Evolutionary conservation across 768 basidiomycete genomes (phyloP), one percentile per base, ranked within the genome.

Genomic region (Amanita phalloides): DNA sequence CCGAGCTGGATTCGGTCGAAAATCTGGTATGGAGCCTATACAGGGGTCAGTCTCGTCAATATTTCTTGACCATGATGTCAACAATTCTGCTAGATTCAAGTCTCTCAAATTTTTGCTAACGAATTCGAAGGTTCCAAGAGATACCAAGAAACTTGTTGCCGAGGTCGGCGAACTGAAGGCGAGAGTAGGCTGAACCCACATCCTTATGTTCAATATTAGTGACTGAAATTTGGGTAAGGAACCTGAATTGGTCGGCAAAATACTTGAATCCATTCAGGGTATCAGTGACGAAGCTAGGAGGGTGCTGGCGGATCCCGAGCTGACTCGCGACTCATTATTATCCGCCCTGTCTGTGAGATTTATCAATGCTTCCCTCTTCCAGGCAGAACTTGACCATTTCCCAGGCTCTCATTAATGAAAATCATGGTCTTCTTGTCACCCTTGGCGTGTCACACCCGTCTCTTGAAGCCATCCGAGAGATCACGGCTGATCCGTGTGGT

Each of bases 91-190:
- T 37, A 94, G 93, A 61, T 96, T 96, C 77, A 88, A 89, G 60
- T 91, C 90, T 1, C 73, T 95, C 54, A 78, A 79, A 56, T 92
- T 99, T 74, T 66, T 99, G 44, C 73, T 98, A 60, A 92, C 91
- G 51, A 90, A 99, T 66, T 94, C 95, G 21, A 86, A 86, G 60
- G 81, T 99, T 5, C 87, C 93, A 43, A 76, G 96, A 61, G 88
- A 97, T 66, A 98, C 96, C 23, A 97, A 97, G 70, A 81, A 82
- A 56, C 76, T 99, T 11, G 94, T 99, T 1, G 91, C 90, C 6
- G 82, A 82, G n/a, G 96, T 98, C 26, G 79, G 79, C 2, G 73
- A 77, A 61, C 81, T 80, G 69, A 87, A 84, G 63, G 63, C 63
- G 3, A 72, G 78, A 57, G 84, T 84, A 60, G 60, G 75, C 65